Evolutionary conservation across 2,329 filamentous ascomycete species (phyloP), one percentile per base, ranked within the genome.

Genomic region (Lojkania enalia): DNA sequence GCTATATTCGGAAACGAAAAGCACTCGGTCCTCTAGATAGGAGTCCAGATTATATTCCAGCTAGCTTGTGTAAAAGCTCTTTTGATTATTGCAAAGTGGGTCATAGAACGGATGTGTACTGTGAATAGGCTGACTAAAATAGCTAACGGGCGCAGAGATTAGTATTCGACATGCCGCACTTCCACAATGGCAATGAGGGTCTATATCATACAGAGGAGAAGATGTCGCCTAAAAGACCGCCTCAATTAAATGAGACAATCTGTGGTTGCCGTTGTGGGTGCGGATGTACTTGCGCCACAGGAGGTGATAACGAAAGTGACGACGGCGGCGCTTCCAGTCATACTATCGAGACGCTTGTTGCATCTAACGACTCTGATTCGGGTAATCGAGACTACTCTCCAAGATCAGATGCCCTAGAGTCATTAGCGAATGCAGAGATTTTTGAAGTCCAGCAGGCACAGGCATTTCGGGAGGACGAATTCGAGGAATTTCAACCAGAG

Each of bases 191-290:
- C 27, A 42, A 49, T 35, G 43, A 46, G 16, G 32, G n/a, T 16
- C 42, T 35, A 19, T 44, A 46, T 19, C 35, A 52, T n/a, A 14
- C 36, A 9, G 14, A 42, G 6, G 57, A 48, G 19, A 14, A 23
- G 4, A 39, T 51, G 1, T 47, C 52, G 11, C 37, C 48, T 0
- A 20, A 52, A 21, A 44, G 56, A 29, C 55, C 56, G 19, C 55
- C 58, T 15, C 60, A 61, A 14, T 45, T 57, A 20, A 61, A 64
- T 16, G 40, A 46, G 18, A 51, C 51, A 2, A 52, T 57, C 7
- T 63, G 58, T 29, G 50, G 59, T 5, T 64, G 55, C 36, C 52
- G 49, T 15, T 54, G 51, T 39, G 57, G 60, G 7, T 58, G 57
- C 33, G 45, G 46, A 9, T 48, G 48, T 20, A 20, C 41, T 18